Base-by-base conservation (phyloP, 805 yeast species). In the Groenewaldozyma tartarivorans region DNA sequence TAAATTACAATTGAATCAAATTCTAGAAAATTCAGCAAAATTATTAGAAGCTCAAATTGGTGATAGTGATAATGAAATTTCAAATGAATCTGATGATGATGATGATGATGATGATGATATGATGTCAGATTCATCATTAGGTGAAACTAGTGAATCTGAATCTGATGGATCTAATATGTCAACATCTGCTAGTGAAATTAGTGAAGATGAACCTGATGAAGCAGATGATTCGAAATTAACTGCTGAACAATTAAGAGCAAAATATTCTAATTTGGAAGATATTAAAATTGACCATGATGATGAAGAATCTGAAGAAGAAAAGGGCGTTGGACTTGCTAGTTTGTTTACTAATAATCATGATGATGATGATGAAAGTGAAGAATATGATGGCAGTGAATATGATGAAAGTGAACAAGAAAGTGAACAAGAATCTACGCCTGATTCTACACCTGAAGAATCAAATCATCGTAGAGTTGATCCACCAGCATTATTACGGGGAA, bases 21-120 rank as follows among this genome's bases (percentile, higher is more conserved):
- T 90, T 70, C 66, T 90, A 43, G 94, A 88, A 54, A 92, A 88
- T 54, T 85, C 96, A 19, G 85, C 96, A 0, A 88, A 84, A 55
- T 70, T 90, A 27, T 67, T 90, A 21, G 96, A 87, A 46, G 94
- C 95, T 1, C 94, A 90, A 48, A 59, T 82, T 42, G 75, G 73
- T 22, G 60, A 54, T 16, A 58, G 48, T 30, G 57, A 50, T 4
- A 56, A 40, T 3, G 52, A 17, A 44, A 59, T 53, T 32, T 69
- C 54, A 13, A 57, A 52, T 16, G 36, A 33, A 16, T 5, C 47
- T 7, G 13, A 31, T n/a, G 18, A 31, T 31, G 7, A 20, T 16
- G n/a, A 20, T 22, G n/a, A 16, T 13, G 31, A 33, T n/a, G 56
- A 49, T 9, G 45, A 46, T 6, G 58, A 54, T 3, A 52, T 21